A percentile compares a stretch with the other conserved stretches of the same genome.
Conservation (phyloP, 2,329 filamentous ascomycete species). For the Zymoseptoria pseudotritici region DNA sequence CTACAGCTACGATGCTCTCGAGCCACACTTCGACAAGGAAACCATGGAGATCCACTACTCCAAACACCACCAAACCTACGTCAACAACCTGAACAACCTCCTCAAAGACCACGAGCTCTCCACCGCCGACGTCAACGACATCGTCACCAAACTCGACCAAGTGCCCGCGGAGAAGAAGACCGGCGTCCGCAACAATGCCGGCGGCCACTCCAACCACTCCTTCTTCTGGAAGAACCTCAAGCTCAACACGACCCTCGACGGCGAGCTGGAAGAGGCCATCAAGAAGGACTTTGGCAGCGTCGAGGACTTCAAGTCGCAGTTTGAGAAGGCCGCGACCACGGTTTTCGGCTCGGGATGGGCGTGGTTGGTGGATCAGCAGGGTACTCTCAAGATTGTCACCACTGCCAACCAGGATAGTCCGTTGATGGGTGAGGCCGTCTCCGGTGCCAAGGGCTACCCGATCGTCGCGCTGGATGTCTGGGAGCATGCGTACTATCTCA, state of each 20-base stretch:
- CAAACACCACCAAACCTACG: constrained; percentile 74
- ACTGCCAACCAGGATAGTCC: constrained; percentile 76
- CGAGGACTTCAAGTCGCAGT: constrained; percentile 57
- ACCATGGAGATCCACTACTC: constrained; percentile 77
- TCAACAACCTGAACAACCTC: constrained; percentile 65
- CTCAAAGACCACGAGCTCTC: constrained; percentile 49
- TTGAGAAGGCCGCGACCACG: constrained; percentile 57
- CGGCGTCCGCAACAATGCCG: constrained; percentile 78
- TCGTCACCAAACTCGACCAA: constrained; percentile 40
- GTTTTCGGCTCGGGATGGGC: constrained; percentile 85
- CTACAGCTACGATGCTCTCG: constrained; percentile 50
- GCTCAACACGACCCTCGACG: constrained; percentile 52
- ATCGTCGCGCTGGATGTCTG: constrained; percentile 81
- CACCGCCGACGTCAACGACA: constrained; percentile 44
- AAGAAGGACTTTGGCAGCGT: constrained; percentile 60
- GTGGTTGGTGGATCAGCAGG: constrained; percentile 63
- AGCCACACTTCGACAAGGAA: constrained; percentile 65
- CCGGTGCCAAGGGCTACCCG: constrained; percentile 45
- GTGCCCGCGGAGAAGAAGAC: constrained; percentile 60
- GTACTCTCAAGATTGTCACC: constrained; percentile 63
- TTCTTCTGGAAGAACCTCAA: constrained; percentile 83
- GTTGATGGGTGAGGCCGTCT: constrained; percentile 42
- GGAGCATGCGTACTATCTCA: constrained; percentile 89
- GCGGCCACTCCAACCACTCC: constrained; percentile 87
- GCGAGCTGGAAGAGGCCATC: constrained; percentile 55